Conservation (phyloP, 208 protist species). For the Angomonas deanei region DNA sequence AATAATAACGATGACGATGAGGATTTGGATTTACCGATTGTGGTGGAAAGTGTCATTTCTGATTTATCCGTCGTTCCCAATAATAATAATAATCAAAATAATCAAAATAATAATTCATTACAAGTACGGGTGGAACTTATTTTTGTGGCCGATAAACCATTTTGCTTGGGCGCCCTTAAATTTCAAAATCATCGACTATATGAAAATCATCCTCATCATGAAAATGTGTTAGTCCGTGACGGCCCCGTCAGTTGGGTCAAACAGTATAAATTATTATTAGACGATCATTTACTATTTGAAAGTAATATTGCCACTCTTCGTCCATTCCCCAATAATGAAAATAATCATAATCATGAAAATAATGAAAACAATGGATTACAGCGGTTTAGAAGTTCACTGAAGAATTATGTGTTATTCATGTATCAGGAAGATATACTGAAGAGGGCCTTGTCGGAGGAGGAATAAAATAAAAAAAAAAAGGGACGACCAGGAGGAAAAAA, state of each 20-base stretch:
- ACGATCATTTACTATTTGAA: slow-evolving; percentile 58
- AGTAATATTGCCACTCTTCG: slow-evolving; percentile 38
- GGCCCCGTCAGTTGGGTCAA: slow-evolving; percentile 49
- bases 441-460: slow-evolving; percentile 5
- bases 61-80: slow-evolving; percentile 10
- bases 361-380: slow-evolving; percentile 1
- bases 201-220: slow-evolving; percentile 25
- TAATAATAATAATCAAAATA: background rate
- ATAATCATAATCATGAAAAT: background rate
- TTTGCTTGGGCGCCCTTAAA: slow-evolving; percentile 60
- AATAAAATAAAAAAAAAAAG: background rate
- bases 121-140: slow-evolving; percentile 40
- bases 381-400: slow-evolving; percentile 25
- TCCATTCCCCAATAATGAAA: background rate
- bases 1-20: slow-evolving; percentile 10
- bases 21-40: slow-evolving; percentile 16
- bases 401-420: slow-evolving; percentile 47
- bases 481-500: slow-evolving; percentile 1
- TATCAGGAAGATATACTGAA: slow-evolving; percentile 29
- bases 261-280: slow-evolving; percentile 39
- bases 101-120: slow-evolving; percentile 12
- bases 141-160: slow-evolving; percentile 61
- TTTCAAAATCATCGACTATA: too few species aligned
- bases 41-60: slow-evolving; percentile 20
- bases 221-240: slow-evolving; percentile 31